Percentiles rank a stretch among this genome's conserved stretches.
Conservation (phyloP, 345 rosid species). For the Litchi chinensis region DNA sequence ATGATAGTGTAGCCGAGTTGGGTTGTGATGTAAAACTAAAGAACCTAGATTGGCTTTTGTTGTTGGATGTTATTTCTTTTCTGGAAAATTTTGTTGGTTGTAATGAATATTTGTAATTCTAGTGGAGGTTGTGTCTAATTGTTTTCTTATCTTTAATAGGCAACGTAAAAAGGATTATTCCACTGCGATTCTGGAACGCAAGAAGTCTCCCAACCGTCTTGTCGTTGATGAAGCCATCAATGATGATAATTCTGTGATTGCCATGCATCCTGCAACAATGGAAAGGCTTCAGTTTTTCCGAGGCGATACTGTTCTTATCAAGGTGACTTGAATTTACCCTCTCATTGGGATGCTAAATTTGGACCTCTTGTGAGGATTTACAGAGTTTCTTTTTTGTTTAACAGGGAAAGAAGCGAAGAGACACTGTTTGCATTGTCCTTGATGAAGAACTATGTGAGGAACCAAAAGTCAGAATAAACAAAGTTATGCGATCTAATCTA, state of each 20-base stretch:
- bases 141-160: conserved; percentile 6
- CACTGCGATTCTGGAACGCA: conserved; percentile 36
- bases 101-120: neutral
- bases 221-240: conserved; percentile 35
- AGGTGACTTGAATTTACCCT: conserved; percentile 14
- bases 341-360: neutral
- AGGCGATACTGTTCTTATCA: conserved; percentile 35
- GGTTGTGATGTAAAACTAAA: neutral
- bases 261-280: conserved; percentile 38
- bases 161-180: conserved; percentile 29
- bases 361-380: neutral
- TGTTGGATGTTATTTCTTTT: neutral
- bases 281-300: conserved; percentile 38
- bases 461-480: conserved; percentile 37
- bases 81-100: neutral
- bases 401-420: conserved; percentile 43
- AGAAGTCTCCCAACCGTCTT: conserved; percentile 40
- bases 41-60: neutral
- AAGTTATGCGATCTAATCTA: conserved; percentile 38
- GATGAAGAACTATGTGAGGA: conserved; percentile 37
- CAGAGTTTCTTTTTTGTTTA: neutral
- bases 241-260: conserved; percentile 36
- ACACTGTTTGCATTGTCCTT: conserved; percentile 36
- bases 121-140: neutral
- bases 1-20: neutral